These are phyloP conservation scores for Phytophthora kernoviae DNA, from an alignment of 352 stramenopile species.

Conservation along the genomic window DNA sequence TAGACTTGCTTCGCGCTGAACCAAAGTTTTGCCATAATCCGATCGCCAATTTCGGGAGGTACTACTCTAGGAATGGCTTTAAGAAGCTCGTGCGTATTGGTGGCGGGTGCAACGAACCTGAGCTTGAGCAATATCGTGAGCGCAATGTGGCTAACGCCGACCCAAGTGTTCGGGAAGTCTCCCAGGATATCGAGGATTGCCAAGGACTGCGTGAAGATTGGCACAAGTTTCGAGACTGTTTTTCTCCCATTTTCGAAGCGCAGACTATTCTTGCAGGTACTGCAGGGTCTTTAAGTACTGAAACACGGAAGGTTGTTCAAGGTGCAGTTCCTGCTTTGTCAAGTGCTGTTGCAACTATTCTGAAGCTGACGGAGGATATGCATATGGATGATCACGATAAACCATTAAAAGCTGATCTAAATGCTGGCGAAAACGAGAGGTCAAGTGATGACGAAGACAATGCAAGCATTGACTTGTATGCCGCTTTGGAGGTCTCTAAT, in stretches of 20 bases:
- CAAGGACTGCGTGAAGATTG: constrained; percentile 40
- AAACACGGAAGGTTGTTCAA: constrained; percentile 30
- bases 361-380: constrained; percentile 13
- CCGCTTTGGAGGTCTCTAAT: not conserved
- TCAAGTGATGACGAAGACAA: not conserved
- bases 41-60: constrained; percentile 21
- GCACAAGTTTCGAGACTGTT: constrained; percentile 40
- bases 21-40: constrained; percentile 31
- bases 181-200: constrained; percentile 33
- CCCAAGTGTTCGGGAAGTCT: constrained; percentile 27
- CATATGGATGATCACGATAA: not conserved
- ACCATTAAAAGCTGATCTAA: not conserved
- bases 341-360: constrained; percentile 17
- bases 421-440: not conserved
- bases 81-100: constrained; percentile 68
- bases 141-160: constrained; percentile 37
- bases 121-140: constrained; percentile 50
- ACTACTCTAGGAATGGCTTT: constrained; percentile 33
- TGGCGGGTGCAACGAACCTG: constrained; percentile 65
- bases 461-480: not conserved
- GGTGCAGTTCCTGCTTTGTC: constrained; percentile 30
- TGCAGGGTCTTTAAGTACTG: constrained; percentile 3
- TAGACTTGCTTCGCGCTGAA: constrained; percentile 73
- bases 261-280: constrained; percentile 17
- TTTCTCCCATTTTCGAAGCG: constrained; percentile 34